Conservation (phyloP, 2,329 filamentous ascomycete species). For the Fonsecaea erecta region DNA sequence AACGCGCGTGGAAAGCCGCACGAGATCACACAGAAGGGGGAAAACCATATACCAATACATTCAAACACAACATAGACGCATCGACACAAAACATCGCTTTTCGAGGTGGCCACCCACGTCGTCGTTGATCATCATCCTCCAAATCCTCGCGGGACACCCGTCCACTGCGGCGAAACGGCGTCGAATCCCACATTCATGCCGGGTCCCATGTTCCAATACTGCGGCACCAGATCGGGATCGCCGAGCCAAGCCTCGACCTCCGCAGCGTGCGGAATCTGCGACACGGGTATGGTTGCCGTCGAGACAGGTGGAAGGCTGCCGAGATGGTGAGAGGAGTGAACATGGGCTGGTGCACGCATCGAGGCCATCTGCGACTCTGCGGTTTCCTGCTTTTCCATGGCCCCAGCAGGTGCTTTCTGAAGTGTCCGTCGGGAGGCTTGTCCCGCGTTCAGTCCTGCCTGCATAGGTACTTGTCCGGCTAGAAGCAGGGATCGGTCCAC, state of each 20-base stretch:
- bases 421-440: background rate
- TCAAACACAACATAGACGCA: background rate
- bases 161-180: conserved; percentile 4
- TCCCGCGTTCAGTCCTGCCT: background rate
- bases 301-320: background rate
- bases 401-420: background rate
- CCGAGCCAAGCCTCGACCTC: conserved; percentile 22
- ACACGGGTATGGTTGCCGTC: background rate
- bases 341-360: background rate
- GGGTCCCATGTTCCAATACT: conserved; percentile 17
- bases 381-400: conserved; percentile 8
- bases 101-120: background rate
- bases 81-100: background rate
- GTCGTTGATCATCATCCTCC: background rate
- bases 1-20: background rate
- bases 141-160: conserved; percentile 3
- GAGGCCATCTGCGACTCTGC: background rate
- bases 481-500: conserved; percentile 14
- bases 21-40: background rate
- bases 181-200: conserved; percentile 9
- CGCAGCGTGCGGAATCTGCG: conserved; percentile 11
- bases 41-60: background rate
- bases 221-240: conserved; percentile 22
- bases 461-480: conserved; percentile 4
- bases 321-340: background rate